A percentile compares a stretch with the other conserved stretches of the same genome.
Evolutionary conservation across 257 asterid genomes (phyloP).

Genomic region (Capsicum pubescens): DNA sequence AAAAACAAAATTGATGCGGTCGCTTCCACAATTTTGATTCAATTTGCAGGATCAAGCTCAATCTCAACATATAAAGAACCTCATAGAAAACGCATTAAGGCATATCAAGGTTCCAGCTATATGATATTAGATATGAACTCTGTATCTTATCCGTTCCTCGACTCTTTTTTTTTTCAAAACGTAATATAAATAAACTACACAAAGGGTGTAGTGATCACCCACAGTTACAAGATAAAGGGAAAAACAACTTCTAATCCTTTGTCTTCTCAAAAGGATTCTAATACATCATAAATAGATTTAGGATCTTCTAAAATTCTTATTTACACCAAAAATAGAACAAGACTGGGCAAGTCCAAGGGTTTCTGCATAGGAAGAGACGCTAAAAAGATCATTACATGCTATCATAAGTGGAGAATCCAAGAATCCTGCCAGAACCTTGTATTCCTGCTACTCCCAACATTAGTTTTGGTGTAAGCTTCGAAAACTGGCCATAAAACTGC

Average conservation of each 20-base stretch:
- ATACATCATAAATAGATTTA: background rate
- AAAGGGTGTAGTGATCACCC: background rate
- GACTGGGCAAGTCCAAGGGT: no score
- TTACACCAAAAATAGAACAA: background rate
- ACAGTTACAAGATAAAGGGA: background rate
- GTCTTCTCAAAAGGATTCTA: slow-evolving; percentile 11
- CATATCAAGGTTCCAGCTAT: background rate
- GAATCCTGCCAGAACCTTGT: background rate
- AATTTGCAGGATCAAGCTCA: background rate
- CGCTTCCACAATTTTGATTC: slow-evolving; percentile 17
- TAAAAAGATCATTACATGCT: background rate
- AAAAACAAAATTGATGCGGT: background rate
- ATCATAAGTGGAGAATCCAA: background rate
- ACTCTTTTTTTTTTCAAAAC: background rate
- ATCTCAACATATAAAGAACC: background rate
- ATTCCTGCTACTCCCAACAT: background rate
- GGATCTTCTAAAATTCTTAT: background rate
- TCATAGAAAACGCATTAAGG: background rate
- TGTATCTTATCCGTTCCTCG: background rate
- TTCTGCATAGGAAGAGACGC: background rate
- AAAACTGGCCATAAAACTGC: no score
- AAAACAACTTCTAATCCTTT: background rate
- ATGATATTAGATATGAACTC: background rate
- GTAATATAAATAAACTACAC: slow-evolving; percentile 11
- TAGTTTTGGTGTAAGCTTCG: background rate